Evolutionary conservation across 2,329 filamentous ascomycete genomes (phyloP), one percentile per base, ranked within the genome.

Genomic region (Exophiala oligosperma): DNA sequence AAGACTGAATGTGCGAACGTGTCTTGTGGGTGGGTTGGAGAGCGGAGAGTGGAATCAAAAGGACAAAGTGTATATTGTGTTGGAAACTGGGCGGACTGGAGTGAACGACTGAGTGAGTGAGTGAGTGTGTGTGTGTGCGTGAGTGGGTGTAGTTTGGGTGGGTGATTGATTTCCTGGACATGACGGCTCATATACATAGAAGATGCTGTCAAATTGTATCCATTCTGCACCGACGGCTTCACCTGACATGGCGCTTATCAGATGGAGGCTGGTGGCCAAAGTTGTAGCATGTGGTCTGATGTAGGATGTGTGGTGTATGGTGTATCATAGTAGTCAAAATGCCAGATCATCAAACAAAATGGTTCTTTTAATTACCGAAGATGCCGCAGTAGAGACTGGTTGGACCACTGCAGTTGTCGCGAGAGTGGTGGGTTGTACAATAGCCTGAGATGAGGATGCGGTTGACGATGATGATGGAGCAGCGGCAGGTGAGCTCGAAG

Each of bases 311-410:
- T 35, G 32, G 6, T 35, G 32, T 35, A 28, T 7, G 4, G 32
- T 35, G 11, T 2, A 35, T 5, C 32, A 17, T 47, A 38, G 23
- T 52, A 52, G 3, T 49, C 29, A 2, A 17, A 21, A 2, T 11
- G 17, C 17, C n/a, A 40, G 49, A 29, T 17, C 17, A 38, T 49
- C 43, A 52, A 52, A 29, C 32, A 44, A 32, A 57, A 38, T 43
- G 43, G 56, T 52, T 52, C 21, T 12, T 26, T 44, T 57, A 61
- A 53, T 62, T 62, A 62, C 60, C 60, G 56, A 59, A 53, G 49
- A 28, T 43, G 40, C n/a, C 24, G 52, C 21, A 28, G 52, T 26
- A 28, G 53, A 57, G 23, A 52, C 50, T 28, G 47, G 47, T 14
- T 49, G 50, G 29, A 40, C 46, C 26, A 48, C 24, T 21, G 58